These are phyloP conservation scores for Fraxinus nigra DNA, from an alignment of 305 asterid species.

Conservation along the genomic window DNA sequence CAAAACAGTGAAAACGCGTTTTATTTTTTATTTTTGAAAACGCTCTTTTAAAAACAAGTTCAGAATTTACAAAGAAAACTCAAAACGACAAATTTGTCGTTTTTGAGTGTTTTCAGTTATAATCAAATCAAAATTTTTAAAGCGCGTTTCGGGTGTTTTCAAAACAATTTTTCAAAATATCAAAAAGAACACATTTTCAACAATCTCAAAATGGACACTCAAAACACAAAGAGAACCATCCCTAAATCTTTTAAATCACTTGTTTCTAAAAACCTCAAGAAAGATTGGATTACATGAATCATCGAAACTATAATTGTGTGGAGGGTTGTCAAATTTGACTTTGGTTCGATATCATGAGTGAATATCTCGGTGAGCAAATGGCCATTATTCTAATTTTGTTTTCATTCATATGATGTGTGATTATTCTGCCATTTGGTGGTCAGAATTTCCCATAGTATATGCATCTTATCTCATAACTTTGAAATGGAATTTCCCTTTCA, in stretches of 20 bases:
- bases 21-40: no score
- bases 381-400: not conserved
- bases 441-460: not conserved
- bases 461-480: slow-evolving; percentile 5
- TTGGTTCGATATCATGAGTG: slow-evolving; percentile 3
- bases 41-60: no score
- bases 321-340: not conserved
- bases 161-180: no score
- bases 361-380: not conserved
- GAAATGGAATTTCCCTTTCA: not conserved
- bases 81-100: no score
- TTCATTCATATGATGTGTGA: slow-evolving; percentile 5
- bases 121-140: no score
- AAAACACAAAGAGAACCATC: no score
- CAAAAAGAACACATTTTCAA: no score
- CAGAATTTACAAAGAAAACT: no score
- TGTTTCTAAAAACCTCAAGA: not conserved
- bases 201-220: no score
- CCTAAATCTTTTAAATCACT: not conserved
- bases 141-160: no score
- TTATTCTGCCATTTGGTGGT: slow-evolving; percentile 16
- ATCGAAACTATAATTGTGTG: not conserved
- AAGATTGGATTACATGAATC: not conserved
- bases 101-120: no score
- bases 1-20: no score